Evolutionary conservation across 2,329 filamentous ascomycete species (phyloP).

Genomic region (Paracorniculantispora psalliotae): DNA sequence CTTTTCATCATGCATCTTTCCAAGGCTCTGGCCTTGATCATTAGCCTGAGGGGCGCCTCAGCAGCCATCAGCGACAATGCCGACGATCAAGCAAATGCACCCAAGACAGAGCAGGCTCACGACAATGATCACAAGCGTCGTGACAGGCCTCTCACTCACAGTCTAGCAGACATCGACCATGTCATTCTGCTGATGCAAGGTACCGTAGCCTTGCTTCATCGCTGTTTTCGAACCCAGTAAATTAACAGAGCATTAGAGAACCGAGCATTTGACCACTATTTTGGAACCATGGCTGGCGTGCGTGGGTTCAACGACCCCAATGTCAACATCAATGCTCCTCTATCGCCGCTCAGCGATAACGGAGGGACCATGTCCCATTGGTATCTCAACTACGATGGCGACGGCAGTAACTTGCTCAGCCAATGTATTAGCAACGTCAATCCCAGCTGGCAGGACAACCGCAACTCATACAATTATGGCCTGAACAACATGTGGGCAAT

Average conservation of each 20-base stretch:
- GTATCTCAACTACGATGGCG: constrained; percentile 51
- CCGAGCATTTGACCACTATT: constrained; percentile 42
- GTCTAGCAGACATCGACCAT: constrained; percentile 39
- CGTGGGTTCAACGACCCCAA: constrained; percentile 54
- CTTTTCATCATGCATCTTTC: not conserved
- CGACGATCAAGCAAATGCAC: not conserved
- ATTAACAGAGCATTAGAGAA: constrained; percentile 23
- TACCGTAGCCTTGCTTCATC: not conserved
- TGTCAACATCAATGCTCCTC: constrained; percentile 39
- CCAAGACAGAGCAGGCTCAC: not conserved
- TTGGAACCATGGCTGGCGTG: constrained; percentile 51
- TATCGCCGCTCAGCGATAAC: not conserved
- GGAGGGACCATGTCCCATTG: constrained; percentile 23
- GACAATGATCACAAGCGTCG: not conserved
- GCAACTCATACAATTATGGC: constrained; percentile 45
- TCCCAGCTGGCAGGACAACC: constrained; percentile 49
- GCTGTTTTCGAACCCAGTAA: not conserved
- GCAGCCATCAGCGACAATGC: not conserved
- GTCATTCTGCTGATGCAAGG: constrained; percentile 54
- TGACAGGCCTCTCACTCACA: not conserved
- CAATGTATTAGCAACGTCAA: constrained; percentile 49
- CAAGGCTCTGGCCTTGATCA: not conserved
- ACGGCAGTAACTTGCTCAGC: constrained; percentile 44
- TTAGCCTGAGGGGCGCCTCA: not conserved
- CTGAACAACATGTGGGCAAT: constrained; percentile 38